These are phyloP conservation scores for Cladosporium sp. DNA, from an alignment of 2,329 filamentous ascomycete genomes.

Conservation along the genomic window DNA sequence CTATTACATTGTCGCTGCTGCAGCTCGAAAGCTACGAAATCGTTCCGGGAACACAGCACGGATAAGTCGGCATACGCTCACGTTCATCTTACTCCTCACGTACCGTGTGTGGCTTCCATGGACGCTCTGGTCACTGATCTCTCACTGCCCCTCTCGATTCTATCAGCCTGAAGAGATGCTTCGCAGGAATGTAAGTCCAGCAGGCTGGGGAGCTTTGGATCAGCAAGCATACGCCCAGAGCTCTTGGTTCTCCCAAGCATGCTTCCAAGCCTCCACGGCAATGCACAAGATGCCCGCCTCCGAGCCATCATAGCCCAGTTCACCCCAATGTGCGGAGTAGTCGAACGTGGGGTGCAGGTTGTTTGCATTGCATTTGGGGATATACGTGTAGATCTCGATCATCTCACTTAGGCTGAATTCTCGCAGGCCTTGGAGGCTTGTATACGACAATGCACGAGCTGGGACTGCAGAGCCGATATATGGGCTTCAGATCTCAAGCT, in stretches of 20 bases:
- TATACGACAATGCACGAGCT: too few species aligned
- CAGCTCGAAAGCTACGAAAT: too few species aligned
- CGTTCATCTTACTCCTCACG: too few species aligned
- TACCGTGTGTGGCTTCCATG: neutral
- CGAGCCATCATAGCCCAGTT: neutral
- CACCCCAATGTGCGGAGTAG: neutral
- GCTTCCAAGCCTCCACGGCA: neutral
- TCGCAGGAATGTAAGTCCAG: neutral
- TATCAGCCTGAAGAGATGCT: constrained; percentile 4
- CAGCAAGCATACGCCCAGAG: constrained; percentile 9
- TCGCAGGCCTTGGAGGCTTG: neutral
- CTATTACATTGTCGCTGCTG: too few species aligned
- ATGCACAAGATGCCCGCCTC: neutral
- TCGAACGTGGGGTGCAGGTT: neutral
- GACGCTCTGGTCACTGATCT: neutral
- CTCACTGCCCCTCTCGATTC: neutral
- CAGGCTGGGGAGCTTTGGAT: neutral
- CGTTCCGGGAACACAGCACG: too few species aligned
- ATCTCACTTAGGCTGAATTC: constrained; percentile 5
- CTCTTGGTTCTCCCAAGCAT: neutral
- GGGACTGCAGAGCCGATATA: too few species aligned
- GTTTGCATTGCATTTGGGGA: neutral
- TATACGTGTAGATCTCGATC: neutral
- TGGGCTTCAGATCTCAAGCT: neutral
- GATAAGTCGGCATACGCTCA: too few species aligned